Percentiles rank a stretch among this genome's conserved stretches.
phyloP scores from a whole-genome alignment of 495 filamentous ascomycete genomes.

The Cercophora scortea region DNA sequence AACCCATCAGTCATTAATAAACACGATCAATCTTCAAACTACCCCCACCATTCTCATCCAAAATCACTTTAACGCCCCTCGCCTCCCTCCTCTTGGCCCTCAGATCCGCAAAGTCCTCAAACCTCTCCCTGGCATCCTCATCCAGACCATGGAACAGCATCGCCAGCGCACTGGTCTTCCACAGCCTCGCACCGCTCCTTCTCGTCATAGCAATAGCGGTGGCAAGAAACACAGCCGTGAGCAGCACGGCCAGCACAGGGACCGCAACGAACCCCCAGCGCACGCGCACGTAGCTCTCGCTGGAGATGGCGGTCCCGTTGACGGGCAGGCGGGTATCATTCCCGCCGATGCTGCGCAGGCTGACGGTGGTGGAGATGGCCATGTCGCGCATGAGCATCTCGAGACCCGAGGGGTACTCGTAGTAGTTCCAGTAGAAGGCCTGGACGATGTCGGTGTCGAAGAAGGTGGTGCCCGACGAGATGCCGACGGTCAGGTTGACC shows the following conservation, averaged over 20 bases:
- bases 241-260: neutral
- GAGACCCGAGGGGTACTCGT: constrained; percentile 15
- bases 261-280: constrained; percentile 7
- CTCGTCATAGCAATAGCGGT: constrained; percentile 2
- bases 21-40: constrained; percentile 5
- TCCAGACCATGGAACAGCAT: constrained; percentile 19
- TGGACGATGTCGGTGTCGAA: constrained; percentile 22
- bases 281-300: constrained; percentile 4
- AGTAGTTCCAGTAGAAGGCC: constrained; percentile 23
- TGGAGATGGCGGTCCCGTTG: neutral
- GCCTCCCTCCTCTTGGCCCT: constrained; percentile 14
- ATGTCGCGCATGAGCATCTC: constrained; percentile 15
- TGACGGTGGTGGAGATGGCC: neutral
- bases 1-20: neutral
- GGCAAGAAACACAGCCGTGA: constrained; percentile 7
- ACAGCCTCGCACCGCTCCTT: constrained; percentile 6
- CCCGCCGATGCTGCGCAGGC: neutral
- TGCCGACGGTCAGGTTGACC: constrained; percentile 19
- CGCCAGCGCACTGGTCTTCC: constrained; percentile 19
- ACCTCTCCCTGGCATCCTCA: constrained; percentile 6
- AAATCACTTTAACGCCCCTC: constrained; percentile 9
- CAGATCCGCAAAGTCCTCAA: constrained; percentile 8
- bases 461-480: constrained; percentile 16
- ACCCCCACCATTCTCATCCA: constrained; percentile 1
- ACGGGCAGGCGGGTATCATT: neutral